Conservation (phyloP, 306 rosid genomes). For the Corylus avellana region DNA sequence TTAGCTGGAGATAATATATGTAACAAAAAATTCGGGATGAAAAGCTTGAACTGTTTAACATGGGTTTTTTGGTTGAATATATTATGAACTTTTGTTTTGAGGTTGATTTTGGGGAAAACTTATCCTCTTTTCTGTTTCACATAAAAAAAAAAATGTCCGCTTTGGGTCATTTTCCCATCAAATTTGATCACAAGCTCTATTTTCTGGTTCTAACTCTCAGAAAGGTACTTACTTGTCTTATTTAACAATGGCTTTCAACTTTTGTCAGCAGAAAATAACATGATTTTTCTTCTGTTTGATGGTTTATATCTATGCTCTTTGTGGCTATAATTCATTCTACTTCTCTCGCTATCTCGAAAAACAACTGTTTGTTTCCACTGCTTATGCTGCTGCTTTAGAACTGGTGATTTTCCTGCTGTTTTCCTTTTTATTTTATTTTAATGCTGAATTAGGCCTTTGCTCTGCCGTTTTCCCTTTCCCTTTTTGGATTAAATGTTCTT, state of each 20-base stretch:
- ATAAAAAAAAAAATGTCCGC: constrained; percentile 8
- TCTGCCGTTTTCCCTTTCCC: not conserved
- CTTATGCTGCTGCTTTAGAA: constrained; percentile 10
- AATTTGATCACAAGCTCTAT: not conserved
- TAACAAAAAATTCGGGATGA: not conserved
- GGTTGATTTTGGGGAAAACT: not conserved
- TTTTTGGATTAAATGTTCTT: constrained; percentile 11
- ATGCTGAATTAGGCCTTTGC: not conserved
- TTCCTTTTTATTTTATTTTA: not conserved
- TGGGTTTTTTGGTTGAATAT: not conserved
- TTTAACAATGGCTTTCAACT: not conserved
- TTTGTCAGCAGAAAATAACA: not conserved
- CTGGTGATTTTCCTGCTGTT: not conserved
- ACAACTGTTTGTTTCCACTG: constrained; percentile 2
- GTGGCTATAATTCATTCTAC: not conserved
- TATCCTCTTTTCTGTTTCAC: not conserved
- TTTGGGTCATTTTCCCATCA: not conserved
- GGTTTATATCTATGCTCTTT: not conserved
- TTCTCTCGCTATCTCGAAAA: not conserved
- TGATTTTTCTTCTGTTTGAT: not conserved
- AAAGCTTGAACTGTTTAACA: not conserved
- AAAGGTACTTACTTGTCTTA: not conserved
- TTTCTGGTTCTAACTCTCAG: not conserved
- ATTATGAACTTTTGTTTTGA: not conserved
- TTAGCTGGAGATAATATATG: not conserved